phyloP scores from a whole-genome alignment of 2,329 filamentous ascomycete species.

The Ilyonectria sp. region DNA sequence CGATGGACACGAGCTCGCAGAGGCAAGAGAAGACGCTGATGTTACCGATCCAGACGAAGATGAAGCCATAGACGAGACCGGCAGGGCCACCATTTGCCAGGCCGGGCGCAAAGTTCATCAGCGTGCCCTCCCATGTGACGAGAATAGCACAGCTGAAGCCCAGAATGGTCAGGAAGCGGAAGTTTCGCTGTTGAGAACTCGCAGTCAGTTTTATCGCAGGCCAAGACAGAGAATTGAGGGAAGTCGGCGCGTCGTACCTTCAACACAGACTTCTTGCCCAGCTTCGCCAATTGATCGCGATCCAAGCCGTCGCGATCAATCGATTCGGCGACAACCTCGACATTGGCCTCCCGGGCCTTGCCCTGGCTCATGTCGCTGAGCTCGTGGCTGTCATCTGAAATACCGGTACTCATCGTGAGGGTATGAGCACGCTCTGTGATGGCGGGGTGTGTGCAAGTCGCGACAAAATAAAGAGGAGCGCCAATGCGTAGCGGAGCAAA shows the following conservation, averaged over 20 bases:
- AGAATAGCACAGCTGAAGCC: slow-evolving; percentile 48
- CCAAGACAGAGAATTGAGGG: neutral
- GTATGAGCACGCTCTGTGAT: neutral
- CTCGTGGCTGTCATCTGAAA: slow-evolving; percentile 19
- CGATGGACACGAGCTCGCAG: slow-evolving; percentile 19
- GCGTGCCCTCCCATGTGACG: slow-evolving; percentile 47
- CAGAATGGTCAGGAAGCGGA: slow-evolving; percentile 45
- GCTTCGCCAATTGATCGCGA: slow-evolving; percentile 39
- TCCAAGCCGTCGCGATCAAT: slow-evolving; percentile 42
- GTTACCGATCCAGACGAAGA: slow-evolving; percentile 64
- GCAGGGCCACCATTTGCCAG: slow-evolving; percentile 41
- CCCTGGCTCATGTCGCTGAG: slow-evolving; percentile 17
- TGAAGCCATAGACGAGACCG: slow-evolving; percentile 65
- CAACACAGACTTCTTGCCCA: slow-evolving; percentile 44
- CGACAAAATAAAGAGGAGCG: neutral
- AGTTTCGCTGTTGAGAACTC: slow-evolving; percentile 37
- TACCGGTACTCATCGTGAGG: slow-evolving; percentile 13
- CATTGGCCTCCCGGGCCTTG: slow-evolving; percentile 25
- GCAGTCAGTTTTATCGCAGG: neutral
- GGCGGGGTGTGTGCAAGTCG: neutral
- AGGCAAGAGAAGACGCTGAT: slow-evolving; percentile 21
- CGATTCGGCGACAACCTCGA: slow-evolving; percentile 19
- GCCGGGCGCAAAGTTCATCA: slow-evolving; percentile 47
- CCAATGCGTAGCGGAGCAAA: neutral
- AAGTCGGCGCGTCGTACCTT: slow-evolving; percentile 29